phyloP scores from a whole-genome alignment of 768 basidiomycete species.

The Rhodotorula paludigena region DNA sequence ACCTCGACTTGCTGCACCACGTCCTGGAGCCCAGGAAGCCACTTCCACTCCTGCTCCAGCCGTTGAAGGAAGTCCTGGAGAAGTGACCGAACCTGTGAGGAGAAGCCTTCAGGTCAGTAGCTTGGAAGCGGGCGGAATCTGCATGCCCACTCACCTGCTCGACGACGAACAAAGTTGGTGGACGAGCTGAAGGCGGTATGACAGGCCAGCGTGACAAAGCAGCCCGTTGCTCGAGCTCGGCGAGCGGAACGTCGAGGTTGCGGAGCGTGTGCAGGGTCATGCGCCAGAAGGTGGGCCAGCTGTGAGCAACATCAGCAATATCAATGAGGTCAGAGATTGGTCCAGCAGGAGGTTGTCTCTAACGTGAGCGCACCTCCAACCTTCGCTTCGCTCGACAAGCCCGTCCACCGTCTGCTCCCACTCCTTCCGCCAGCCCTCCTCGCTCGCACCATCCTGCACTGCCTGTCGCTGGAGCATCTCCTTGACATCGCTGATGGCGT shows the following conservation, averaged over 20 bases:
- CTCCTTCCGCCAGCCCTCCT: conserved; percentile 19
- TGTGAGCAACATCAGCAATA: neutral
- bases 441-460: neutral
- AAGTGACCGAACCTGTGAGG: conserved; percentile 12
- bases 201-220: neutral
- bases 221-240: neutral
- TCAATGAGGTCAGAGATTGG: neutral
- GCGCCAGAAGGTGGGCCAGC: conserved; percentile 35
- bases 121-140: neutral
- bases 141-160: conserved; percentile 2
- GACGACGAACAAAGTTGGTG: neutral
- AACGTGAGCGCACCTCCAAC: conserved; percentile 33
- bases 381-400: conserved; percentile 34
- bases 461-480: conserved; percentile 20
- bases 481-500: conserved; percentile 33
- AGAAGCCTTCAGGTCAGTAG: too few species aligned
- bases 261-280: conserved; percentile 25
- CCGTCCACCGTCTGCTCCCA: conserved; percentile 35
- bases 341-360: too few species aligned
- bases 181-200: neutral
- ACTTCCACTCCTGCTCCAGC: conserved; percentile 9
- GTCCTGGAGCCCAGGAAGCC: conserved; percentile 10
- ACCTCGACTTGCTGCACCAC: neutral
- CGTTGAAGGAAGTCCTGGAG: neutral
- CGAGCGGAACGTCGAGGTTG: neutral